A percentile compares a stretch with the other conserved stretches of the same genome.
Evolutionary conservation across 208 protist species (phyloP).

Genomic region (Polymyxa betae): DNA sequence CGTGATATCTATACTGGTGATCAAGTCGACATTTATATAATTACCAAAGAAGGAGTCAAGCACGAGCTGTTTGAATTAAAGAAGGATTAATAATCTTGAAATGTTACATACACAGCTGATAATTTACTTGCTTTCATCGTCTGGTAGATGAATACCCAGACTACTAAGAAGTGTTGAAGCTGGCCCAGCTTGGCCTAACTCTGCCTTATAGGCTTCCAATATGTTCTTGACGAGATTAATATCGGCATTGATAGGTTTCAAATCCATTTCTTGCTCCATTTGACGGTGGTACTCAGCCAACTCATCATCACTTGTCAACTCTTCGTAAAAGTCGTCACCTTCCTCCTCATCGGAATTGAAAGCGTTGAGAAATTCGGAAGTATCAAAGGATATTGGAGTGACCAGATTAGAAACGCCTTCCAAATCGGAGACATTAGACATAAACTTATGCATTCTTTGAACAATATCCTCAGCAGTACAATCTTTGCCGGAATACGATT

Average conservation of each 20-base stretch:
- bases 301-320: neutral
- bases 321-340: neutral
- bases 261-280: neutral
- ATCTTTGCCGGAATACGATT: neutral
- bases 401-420: neutral
- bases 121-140: neutral
- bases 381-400: neutral
- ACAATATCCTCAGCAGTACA: neutral
- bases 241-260: neutral
- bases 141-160: neutral
- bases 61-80: constrained; percentile 69
- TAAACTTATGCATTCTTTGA: neutral
- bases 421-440: neutral
- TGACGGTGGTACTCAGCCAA: neutral
- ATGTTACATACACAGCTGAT: neutral
- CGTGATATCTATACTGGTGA: constrained; percentile 97
- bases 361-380: neutral
- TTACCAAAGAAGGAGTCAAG: constrained; percentile 73
- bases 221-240: neutral
- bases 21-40: constrained; percentile 86
- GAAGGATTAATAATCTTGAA: constrained; percentile 63
- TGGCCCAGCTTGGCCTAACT: neutral
- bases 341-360: neutral
- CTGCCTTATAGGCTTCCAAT: neutral
- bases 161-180: neutral